Conservation (phyloP, 208 protist species). For the Trypanosoma scelopori region DNA sequence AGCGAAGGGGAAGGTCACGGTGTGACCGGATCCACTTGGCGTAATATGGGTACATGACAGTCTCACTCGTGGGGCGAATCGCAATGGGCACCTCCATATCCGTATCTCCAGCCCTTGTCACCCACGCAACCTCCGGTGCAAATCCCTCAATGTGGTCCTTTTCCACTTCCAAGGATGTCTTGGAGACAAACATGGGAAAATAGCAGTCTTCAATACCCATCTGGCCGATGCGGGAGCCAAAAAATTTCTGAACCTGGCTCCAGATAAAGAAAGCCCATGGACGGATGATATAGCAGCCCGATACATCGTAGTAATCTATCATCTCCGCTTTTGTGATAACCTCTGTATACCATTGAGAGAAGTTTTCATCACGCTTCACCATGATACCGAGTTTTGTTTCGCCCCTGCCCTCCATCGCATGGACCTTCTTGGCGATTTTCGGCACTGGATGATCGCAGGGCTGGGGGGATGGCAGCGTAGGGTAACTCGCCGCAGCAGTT, state of each 20-base stretch:
- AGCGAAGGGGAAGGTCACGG: slow-evolving; percentile 97
- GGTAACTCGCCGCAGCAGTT: slow-evolving; percentile 3
- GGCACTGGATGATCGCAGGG: too few species aligned
- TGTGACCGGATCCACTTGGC: slow-evolving; percentile 98
- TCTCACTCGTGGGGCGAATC: slow-evolving; percentile 99
- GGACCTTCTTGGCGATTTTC: too few species aligned
- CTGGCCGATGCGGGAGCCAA: slow-evolving; percentile 81
- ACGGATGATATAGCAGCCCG: slow-evolving; percentile 98
- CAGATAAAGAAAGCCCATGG: slow-evolving; percentile 98
- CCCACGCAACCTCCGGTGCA: slow-evolving; percentile 96
- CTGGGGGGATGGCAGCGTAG: too few species aligned
- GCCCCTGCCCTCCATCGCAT: slow-evolving; percentile 11
- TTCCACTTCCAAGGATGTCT: slow-evolving; percentile 94
- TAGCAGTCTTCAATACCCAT: slow-evolving; percentile 97
- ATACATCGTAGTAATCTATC: slow-evolving; percentile 99
- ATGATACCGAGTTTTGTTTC: slow-evolving; percentile 90
- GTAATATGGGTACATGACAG: slow-evolving; percentile 98
- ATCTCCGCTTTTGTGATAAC: slow-evolving; percentile 97
- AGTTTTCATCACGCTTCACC: slow-evolving; percentile 91
- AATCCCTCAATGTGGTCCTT: slow-evolving; percentile 99
- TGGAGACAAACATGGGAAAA: slow-evolving; percentile 98
- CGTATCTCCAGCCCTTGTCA: slow-evolving; percentile 84
- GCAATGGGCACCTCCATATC: slow-evolving; percentile 95
- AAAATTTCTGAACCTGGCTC: slow-evolving; percentile 93
- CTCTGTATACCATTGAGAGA: slow-evolving; percentile 97